Evolutionary conservation across 306 rosid species (phyloP), one percentile per base, ranked within the genome.

Genomic region (Trichosanthes truncata): DNA sequence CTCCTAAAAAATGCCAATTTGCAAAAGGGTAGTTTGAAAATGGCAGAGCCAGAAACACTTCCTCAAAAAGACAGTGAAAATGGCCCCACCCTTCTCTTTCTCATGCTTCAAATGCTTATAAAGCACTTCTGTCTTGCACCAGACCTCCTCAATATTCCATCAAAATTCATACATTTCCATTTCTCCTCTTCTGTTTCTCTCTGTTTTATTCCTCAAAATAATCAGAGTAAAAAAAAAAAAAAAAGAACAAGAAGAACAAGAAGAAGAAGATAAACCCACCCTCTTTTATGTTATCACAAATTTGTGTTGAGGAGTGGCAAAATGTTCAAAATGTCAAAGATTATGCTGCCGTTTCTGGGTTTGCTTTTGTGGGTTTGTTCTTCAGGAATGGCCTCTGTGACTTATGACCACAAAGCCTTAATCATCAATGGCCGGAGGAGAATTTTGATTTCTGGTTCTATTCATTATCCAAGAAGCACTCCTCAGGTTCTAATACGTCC

Each of bases 381-480:
- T 55, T 88, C 87, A 48, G 74, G 84, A 52, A 29, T 74, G 55
- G 92, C 92, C 49, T 84, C 93, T 36, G 93, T 93, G 77, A 84
- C 88, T 31, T 93, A 90, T 55, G 97, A 93, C 71, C 92, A 84
- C 84, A 91, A 87, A 83, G 93, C 97, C 68, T 79, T 93, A 63
- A 3, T 87, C 17, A 78, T 93, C 75, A 82, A 91, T 87, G 98
- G 97, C 2, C 81, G 82, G 35, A 91, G 93, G 88, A 88, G 89
- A 78, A 84, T 93, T 81, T 76, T 93, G 74, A 76, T 93, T 26
- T 96, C 99, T 84, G 99, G 99, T 3, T 96, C 99, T 79, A 91
- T 96, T 73, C 99, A 96, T 84, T 96, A 93, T 55, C 98, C 99
- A 77, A 93, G 98, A 93, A 93, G 98, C 93, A 93, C 99, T 57